Evolutionary conservation across 495 filamentous ascomycete genomes (phyloP), one percentile per base, ranked within the genome.

Genomic region (Talaromyces wortmannii): DNA sequence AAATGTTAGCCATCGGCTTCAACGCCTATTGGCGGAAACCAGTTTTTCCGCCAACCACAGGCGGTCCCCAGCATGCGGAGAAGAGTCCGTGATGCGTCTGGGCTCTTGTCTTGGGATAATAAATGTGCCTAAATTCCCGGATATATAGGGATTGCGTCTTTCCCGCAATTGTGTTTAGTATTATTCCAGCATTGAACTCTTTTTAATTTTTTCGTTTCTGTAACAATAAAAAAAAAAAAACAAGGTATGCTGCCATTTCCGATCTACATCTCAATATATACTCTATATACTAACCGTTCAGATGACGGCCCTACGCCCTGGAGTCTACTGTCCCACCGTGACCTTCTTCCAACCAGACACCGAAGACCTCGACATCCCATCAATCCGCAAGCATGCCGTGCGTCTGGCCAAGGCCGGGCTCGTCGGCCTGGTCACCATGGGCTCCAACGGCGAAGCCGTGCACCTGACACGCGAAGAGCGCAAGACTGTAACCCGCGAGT

Each of bases 291-390:
- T 71, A 62, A 62, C 63, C 59, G 62, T 69, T 59, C 45, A 74
- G 36, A 72, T 70, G 52, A 82, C 84, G 45, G 81, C 88, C 57
- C 84, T 95, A 49, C 88, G 87, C 12, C 85, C 86, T 59, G 91
- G 91, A 63, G 91, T 92, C 66, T 95, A 94, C 69, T 87, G 88
- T 57, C 91, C 91, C 16, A 92, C 88, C 31, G 90, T 92, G 83
- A 94, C 90, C 57, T 94, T 95, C 73, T 95, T 96, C 75, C 78
- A 92, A 63, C 78, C 84, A 12, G 75, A 81, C 32, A 91, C 87
- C 46, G 90, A 96, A 70, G 86, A 94, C 15, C 80, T 96, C 62
- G 90, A 96, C 63, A 80, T 89, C 59, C 78, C 84, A 5, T 79
- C 84, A 55, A 87, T 92, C 73, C 88, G 86, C 65, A 83, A 79